These are phyloP conservation scores for Camellia lanceoleosa DNA, from an alignment of 148 eudicot genomes.

Conservation along the genomic window DNA sequence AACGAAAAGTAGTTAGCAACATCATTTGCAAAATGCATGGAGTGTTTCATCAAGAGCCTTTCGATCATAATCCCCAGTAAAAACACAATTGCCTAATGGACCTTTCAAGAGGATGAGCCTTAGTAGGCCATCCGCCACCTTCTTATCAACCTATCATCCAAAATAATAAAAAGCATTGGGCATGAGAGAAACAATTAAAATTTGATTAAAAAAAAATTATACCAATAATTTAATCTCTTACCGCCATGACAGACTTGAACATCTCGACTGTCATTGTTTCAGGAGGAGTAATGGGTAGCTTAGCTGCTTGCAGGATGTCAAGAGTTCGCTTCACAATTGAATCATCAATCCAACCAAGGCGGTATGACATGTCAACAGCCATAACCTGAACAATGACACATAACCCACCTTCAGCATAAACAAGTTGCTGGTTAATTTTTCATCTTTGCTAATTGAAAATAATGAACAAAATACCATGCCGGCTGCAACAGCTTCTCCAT, in stretches of 20 bases:
- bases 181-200: background rate
- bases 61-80: conserved; percentile 81
- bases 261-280: conserved; percentile 83
- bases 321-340: conserved; percentile 64
- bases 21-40: conserved; percentile 75
- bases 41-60: conserved; percentile 87
- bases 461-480: conserved; percentile 62
- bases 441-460: background rate
- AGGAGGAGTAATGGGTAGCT: conserved; percentile 74
- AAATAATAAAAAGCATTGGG: background rate
- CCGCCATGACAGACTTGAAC: conserved; percentile 98
- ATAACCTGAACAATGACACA: conserved; percentile 54
- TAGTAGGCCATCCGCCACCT: conserved; percentile 93
- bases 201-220: background rate
- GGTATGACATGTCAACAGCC: conserved; percentile 96
- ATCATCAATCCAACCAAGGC: conserved; percentile 97
- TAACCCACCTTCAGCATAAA: conserved; percentile 5
- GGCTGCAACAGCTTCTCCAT: conserved; percentile 98
- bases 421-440: background rate
- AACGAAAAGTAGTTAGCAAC: conserved; percentile 13
- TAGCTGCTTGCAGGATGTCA: conserved; percentile 62
- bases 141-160: conserved; percentile 79
- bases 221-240: conserved; percentile 29
- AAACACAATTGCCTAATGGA: conserved; percentile 83
- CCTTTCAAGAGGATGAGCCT: conserved; percentile 96